Evolutionary conservation across 805 yeast genomes (phyloP).

Genomic region (Saitoella complicata): DNA sequence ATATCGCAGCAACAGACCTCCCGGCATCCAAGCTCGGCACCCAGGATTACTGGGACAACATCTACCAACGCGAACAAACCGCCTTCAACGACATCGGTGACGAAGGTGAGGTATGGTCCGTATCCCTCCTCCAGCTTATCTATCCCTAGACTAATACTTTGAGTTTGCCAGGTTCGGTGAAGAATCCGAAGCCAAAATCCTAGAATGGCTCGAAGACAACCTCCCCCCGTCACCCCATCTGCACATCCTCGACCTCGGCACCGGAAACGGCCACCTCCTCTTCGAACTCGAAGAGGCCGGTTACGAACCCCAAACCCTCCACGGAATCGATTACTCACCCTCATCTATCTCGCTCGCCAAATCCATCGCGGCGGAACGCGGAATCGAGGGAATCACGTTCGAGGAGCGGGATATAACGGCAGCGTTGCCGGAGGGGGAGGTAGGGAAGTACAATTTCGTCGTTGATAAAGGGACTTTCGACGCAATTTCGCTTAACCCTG

Average conservation of each 20-base stretch:
- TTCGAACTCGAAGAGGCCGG: slow-evolving; percentile 54
- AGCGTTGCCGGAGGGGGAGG: too few relatives aligned
- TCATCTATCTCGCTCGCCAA: slow-evolving; percentile 64
- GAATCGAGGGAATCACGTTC: slow-evolving; percentile 31
- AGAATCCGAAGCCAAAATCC: slow-evolving; percentile 77
- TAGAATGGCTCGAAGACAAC: slow-evolving; percentile 48
- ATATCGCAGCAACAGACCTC: too few relatives aligned
- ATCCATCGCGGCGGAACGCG: slow-evolving; percentile 31
- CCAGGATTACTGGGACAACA: slow-evolving; percentile 51
- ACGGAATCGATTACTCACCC: slow-evolving; percentile 78
- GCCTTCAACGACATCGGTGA: slow-evolving; percentile 65
- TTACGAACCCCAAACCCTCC: slow-evolving; percentile 32
- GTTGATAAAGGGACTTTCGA: slow-evolving; percentile 93
- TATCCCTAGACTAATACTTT: too few relatives aligned
- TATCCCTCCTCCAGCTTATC: too few relatives aligned
- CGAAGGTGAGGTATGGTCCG: slow-evolving; percentile 95
- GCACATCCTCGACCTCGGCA: slow-evolving; percentile 64
- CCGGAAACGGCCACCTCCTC: slow-evolving; percentile 88
- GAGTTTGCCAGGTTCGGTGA: slow-evolving; percentile 39
- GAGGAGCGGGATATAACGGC: too few relatives aligned
- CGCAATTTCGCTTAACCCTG: slow-evolving; percentile 74
- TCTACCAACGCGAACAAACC: slow-evolving; percentile 53
- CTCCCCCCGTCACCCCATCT: not conserved
- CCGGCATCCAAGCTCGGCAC: too few relatives aligned
- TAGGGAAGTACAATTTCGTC: slow-evolving; percentile 63